Evolutionary conservation across 495 filamentous ascomycete species (phyloP), one percentile per base, ranked within the genome.

Genomic region (Hypoxylon cercidicola): DNA sequence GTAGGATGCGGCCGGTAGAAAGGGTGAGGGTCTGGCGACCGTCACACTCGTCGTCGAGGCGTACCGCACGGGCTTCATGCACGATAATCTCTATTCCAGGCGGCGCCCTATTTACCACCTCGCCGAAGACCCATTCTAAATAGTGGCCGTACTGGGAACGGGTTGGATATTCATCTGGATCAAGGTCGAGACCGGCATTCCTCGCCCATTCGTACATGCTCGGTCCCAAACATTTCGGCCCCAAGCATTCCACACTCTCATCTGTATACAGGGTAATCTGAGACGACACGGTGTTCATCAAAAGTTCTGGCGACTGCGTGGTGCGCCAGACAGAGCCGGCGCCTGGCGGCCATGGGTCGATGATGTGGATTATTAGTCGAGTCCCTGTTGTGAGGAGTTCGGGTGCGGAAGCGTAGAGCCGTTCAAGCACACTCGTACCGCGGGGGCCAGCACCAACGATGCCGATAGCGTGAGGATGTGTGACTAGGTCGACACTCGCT

Each of bases 211-310:
- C 25, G 15, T 30, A 62, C 25, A 62, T 37, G 49, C 59, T 62
- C 15, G 59, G 59, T 6, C 59, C 59, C 15, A 23, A n/a, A 0
- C 37, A 34, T 45, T 57, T 62, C 3, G 59, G 59, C 23, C 59
- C 59, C 19, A 13, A 15, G 23, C 59, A 62, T 1, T n/a, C 15
- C 12, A 62, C 47, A 20, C 49, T 62, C 11, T 37, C 21, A 20
- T 62, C 59, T 18, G 49, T 69, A 52, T 51, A 69, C 13, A 69
- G 49, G 7, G 66, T 66, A 11, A 65, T 49, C 44, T 66, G 62
- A 23, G 61, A 60, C 3, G 66, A 49, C 4, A 66, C 55, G n/a
- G 66, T 66, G 50, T 69, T 69, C 66, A 69, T 69, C 55, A 69
- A 43, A 7, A 69, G 61, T 19, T 69, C 55, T n/a, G 49, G 30